These are phyloP conservation scores for Pyrenophora seminiperda DNA, from an alignment of 2,329 filamentous ascomycete species.

Conservation along the genomic window DNA sequence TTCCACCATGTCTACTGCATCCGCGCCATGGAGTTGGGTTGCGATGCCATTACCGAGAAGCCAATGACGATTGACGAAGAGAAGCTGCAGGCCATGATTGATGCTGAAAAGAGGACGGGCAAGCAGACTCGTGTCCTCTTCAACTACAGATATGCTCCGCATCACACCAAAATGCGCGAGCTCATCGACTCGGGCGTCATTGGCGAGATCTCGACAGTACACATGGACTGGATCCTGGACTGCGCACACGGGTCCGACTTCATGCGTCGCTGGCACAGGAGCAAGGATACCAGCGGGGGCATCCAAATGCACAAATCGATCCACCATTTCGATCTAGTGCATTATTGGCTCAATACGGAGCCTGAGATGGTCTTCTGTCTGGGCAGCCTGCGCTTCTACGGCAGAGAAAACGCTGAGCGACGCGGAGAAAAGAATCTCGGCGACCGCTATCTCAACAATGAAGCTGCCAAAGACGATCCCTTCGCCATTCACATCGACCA, in stretches of 20 bases:
- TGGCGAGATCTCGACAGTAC: constrained; percentile 61
- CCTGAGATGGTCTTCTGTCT: constrained; percentile 63
- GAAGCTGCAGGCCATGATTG: constrained; percentile 60
- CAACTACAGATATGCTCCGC: constrained; percentile 68
- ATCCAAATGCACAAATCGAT: constrained; percentile 67
- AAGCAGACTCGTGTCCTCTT: constrained; percentile 62
- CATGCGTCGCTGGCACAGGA: constrained; percentile 67
- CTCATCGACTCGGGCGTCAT: constrained; percentile 61
- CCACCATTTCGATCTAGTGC: constrained; percentile 67
- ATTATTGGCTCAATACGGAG: constrained; percentile 65
- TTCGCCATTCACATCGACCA: constrained; percentile 63
- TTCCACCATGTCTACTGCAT: constrained; percentile 66
- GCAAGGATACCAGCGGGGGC: constrained; percentile 64
- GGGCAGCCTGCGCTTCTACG: constrained; percentile 65
- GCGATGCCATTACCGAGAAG: constrained; percentile 67
- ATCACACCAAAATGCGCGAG: constrained; percentile 65
- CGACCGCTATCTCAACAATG: constrained; percentile 57
- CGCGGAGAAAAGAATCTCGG: constrained; percentile 60
- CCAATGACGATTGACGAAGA: constrained; percentile 67
- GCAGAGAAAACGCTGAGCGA: constrained; percentile 64
- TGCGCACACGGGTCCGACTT: constrained; percentile 66
- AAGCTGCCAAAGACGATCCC: constrained; percentile 59
- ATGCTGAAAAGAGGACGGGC: constrained; percentile 59
- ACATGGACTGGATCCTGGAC: constrained; percentile 69
- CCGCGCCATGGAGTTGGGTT: constrained; percentile 63